Evolutionary conservation across 106 monocot species (phyloP).

Genomic region (Dendrobium catenatum): DNA sequence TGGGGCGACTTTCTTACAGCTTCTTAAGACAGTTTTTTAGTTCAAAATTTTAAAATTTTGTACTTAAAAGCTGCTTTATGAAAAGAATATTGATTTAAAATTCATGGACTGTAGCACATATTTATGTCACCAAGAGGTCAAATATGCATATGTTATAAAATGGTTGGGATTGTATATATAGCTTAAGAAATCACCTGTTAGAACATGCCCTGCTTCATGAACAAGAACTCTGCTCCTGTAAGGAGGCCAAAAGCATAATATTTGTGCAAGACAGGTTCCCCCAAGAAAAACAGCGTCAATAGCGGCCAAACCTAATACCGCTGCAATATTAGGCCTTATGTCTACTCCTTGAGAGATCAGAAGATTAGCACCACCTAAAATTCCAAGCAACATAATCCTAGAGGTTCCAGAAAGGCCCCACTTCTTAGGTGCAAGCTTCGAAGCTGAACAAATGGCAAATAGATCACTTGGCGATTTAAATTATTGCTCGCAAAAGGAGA

Average conservation of each 20-base stretch:
- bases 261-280: conserved; percentile 85
- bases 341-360: conserved; percentile 81
- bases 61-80: too few species aligned
- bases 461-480: neutral
- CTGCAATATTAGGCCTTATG: conserved; percentile 77
- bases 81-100: neutral
- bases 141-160: neutral
- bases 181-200: conserved; percentile 42
- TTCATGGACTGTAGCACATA: neutral
- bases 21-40: too few species aligned
- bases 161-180: neutral
- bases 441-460: conserved; percentile 32
- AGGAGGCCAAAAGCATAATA: conserved; percentile 87
- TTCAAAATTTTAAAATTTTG: too few species aligned
- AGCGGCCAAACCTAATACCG: conserved; percentile 49
- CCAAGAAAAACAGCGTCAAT: conserved; percentile 89
- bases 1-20: too few species aligned
- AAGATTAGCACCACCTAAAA: conserved; percentile 68
- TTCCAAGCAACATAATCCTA: conserved; percentile 40
- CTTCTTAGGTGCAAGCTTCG: conserved; percentile 87
- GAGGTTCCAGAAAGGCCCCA: conserved; percentile 85
- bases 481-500: neutral
- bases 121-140: neutral
- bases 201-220: conserved; percentile 97
- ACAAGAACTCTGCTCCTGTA: conserved; percentile 77